A percentile compares a stretch with the other conserved stretches of the same genome.
These are phyloP conservation scores for Hypocrella siamensis DNA, from an alignment of 2,329 filamentous ascomycete species.

Conservation along the genomic window DNA sequence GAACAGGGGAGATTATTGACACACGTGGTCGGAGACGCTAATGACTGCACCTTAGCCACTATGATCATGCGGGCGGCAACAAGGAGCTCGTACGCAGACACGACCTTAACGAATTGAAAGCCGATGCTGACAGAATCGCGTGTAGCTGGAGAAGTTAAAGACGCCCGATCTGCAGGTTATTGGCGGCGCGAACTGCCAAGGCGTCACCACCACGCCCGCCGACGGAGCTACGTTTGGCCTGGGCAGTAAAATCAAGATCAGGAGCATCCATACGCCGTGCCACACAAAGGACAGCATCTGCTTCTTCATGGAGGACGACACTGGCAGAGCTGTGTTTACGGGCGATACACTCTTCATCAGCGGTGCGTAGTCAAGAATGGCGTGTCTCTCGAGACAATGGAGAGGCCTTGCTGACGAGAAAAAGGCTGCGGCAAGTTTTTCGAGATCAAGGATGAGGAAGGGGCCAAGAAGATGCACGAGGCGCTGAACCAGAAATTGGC, in stretches of 20 bases:
- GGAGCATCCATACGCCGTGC: conserved; percentile 85
- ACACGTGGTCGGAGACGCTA: background rate
- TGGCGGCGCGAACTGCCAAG: conserved; percentile 73
- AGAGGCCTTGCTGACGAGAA: background rate
- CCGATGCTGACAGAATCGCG: conserved; percentile 1
- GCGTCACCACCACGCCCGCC: conserved; percentile 60
- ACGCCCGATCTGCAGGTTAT: conserved; percentile 58
- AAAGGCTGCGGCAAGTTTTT: conserved; percentile 90
- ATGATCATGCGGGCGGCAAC: conserved; percentile 91
- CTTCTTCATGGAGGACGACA: conserved; percentile 73
- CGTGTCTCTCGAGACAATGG: background rate
- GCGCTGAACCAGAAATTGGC: conserved; percentile 78
- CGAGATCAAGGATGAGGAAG: conserved; percentile 76
- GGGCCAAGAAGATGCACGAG: conserved; percentile 88
- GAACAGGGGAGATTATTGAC: background rate
- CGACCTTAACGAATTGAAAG: background rate
- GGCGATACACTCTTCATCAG: conserved; percentile 94
- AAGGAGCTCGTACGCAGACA: conserved; percentile 40
- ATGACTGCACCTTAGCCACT: conserved; percentile 46
- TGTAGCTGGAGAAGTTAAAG: conserved; percentile 25
- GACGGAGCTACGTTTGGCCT: conserved; percentile 70
- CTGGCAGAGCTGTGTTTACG: conserved; percentile 70
- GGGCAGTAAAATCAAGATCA: conserved; percentile 69
- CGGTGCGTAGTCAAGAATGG: conserved; percentile 30
- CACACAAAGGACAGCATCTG: conserved; percentile 98